These are phyloP conservation scores for Gremmenia infestans DNA, from an alignment of 2,329 filamentous ascomycete species.

Conservation along the genomic window DNA sequence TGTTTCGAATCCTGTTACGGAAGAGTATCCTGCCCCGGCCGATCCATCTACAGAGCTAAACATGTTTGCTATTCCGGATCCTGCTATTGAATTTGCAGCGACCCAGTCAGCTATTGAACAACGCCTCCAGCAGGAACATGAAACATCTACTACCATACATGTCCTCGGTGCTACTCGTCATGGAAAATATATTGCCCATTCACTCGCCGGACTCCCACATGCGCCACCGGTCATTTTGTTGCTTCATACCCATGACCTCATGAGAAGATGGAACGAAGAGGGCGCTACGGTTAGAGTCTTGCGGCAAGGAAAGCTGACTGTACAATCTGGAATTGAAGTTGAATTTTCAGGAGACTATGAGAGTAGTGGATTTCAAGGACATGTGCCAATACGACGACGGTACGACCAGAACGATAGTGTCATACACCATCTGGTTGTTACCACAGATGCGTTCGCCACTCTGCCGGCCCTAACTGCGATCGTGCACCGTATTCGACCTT, in stretches of 20 bases:
- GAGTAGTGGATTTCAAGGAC: not conserved
- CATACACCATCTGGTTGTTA: constrained; percentile 69
- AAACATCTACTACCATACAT: constrained; percentile 43
- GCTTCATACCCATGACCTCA: constrained; percentile 44
- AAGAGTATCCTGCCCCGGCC: no score
- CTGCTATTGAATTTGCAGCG: not conserved
- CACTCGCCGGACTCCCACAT: constrained; percentile 50
- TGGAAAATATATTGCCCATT: constrained; percentile 62
- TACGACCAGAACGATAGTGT: not conserved
- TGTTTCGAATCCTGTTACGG: no score
- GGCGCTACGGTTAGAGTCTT: constrained; percentile 42
- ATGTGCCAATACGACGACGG: not conserved
- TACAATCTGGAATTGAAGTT: constrained; percentile 29
- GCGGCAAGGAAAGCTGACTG: constrained; percentile 37
- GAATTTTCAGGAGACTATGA: constrained; percentile 20
- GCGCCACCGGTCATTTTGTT: constrained; percentile 62
- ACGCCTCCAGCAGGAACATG: not conserved
- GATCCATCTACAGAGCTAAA: no score
- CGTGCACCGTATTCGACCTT: constrained; percentile 58
- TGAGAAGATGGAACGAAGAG: constrained; percentile 43
- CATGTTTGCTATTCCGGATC: not conserved
- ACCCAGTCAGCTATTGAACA: not conserved
- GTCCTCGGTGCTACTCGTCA: constrained; percentile 61
- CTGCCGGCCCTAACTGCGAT: constrained; percentile 53
- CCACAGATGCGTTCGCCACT: constrained; percentile 56